These are phyloP conservation scores for California macrophylla DNA, from an alignment of 441 rosid species.

Conservation along the genomic window DNA sequence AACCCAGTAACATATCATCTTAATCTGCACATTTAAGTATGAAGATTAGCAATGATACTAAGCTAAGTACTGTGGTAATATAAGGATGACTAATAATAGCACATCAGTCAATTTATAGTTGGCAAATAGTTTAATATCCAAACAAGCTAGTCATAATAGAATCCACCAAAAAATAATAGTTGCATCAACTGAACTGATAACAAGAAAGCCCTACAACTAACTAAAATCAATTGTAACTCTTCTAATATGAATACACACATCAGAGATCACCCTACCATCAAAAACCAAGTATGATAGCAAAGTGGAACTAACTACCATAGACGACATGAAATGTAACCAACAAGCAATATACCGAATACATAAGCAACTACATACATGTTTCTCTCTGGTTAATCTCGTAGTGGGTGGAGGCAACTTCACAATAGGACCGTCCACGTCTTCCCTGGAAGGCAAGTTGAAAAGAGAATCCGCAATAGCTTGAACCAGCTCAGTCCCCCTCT, in stretches of 20 bases:
- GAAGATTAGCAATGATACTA: not conserved
- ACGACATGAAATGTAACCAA: not conserved
- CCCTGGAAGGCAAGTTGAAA: conserved; percentile 70
- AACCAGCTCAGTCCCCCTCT: conserved; percentile 59
- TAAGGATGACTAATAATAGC: not conserved
- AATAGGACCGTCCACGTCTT: conserved; percentile 70
- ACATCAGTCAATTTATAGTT: not conserved
- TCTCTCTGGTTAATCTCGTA: conserved; percentile 72
- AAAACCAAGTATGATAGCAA: not conserved
- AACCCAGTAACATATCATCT: not conserved
- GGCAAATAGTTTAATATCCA: not conserved
- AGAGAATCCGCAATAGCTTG: conserved; percentile 57
- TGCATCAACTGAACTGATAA: not conserved
- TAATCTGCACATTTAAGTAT: not conserved
- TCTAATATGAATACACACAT: not conserved
- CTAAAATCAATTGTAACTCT: not conserved
- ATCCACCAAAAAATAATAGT: not conserved
- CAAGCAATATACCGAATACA: not conserved
- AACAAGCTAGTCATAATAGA: not conserved
- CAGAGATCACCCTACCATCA: not conserved
- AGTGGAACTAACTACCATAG: not conserved
- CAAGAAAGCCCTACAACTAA: not conserved
- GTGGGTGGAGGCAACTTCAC: conserved; percentile 71
- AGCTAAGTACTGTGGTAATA: not conserved
- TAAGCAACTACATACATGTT: conserved; percentile 49